Evolutionary conservation across 257 asterid genomes (phyloP).

Genomic region (Solanum pimpinellifolium): DNA sequence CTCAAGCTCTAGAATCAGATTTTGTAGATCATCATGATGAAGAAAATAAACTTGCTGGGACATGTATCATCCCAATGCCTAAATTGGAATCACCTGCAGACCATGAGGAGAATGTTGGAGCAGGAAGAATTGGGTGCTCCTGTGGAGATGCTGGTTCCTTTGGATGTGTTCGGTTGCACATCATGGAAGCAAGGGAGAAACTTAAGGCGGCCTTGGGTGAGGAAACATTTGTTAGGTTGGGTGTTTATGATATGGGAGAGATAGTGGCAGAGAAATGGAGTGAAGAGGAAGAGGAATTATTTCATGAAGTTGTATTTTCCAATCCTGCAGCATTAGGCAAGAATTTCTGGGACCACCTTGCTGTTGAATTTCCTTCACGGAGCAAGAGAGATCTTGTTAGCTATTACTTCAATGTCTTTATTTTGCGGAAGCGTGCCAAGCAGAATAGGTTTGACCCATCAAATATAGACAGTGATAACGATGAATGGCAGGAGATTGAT

Average conservation of each 20-base stretch:
- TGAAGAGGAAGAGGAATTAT: constrained; percentile 19
- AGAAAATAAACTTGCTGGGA: constrained; percentile 12
- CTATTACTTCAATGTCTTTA: constrained; percentile 30
- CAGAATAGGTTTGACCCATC: constrained; percentile 22
- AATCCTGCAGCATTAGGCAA: constrained; percentile 17
- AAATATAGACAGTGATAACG: constrained; percentile 28
- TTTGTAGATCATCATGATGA: not conserved
- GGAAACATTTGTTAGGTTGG: constrained; percentile 19
- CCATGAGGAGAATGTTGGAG: constrained; percentile 1
- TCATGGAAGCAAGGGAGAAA: constrained; percentile 17
- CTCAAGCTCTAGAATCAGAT: constrained; percentile 1
- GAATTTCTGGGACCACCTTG: constrained; percentile 24
- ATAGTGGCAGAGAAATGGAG: constrained; percentile 23
- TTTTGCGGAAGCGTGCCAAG: constrained; percentile 23
- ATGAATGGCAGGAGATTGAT: constrained; percentile 15
- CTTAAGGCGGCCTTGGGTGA: constrained; percentile 15
- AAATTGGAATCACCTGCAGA: not conserved
- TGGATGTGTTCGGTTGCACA: constrained; percentile 19
- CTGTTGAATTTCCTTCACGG: constrained; percentile 19
- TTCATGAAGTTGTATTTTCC: constrained; percentile 18
- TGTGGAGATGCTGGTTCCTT: constrained; percentile 26
- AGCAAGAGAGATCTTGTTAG: constrained; percentile 23
- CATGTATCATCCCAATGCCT: constrained; percentile 20
- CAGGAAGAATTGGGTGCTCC: constrained; percentile 17
- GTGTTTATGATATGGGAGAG: constrained; percentile 27